phyloP scores from a whole-genome alignment of 148 eudicot species.

The Rhododendron kiyosumense region DNA sequence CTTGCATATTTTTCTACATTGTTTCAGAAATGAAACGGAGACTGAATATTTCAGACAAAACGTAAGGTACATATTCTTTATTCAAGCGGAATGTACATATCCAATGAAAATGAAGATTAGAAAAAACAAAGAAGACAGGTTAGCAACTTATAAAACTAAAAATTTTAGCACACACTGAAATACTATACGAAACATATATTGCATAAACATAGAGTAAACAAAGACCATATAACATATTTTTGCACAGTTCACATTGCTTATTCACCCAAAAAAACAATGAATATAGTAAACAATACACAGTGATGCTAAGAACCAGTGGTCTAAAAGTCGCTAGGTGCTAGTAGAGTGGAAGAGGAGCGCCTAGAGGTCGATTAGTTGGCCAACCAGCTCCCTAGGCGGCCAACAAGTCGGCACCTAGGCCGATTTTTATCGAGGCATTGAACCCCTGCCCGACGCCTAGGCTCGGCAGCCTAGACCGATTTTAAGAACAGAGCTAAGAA shows the following conservation, averaged over 20 bases:
- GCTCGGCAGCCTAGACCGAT: background rate
- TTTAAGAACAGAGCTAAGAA: background rate
- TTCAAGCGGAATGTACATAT: background rate
- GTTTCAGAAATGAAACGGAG: background rate
- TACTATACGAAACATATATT: background rate
- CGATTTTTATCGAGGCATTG: background rate
- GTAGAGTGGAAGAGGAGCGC: too few species aligned
- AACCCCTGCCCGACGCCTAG: too few species aligned
- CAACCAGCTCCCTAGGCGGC: background rate
- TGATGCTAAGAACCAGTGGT: background rate
- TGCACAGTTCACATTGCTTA: background rate
- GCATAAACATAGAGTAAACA: background rate
- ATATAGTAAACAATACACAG: background rate
- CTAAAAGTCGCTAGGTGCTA: background rate
- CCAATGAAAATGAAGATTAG: background rate
- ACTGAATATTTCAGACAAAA: background rate
- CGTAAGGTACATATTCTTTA: background rate
- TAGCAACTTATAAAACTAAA: background rate
- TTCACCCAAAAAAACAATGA: background rate
- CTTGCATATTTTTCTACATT: background rate
- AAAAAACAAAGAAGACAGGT: background rate
- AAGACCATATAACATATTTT: too few species aligned
- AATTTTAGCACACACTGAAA: too few species aligned
- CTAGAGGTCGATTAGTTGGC: too few species aligned
- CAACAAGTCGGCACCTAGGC: background rate